Conservation (phyloP, 495 filamentous ascomycete species). For the Hamigera avellanea region DNA sequence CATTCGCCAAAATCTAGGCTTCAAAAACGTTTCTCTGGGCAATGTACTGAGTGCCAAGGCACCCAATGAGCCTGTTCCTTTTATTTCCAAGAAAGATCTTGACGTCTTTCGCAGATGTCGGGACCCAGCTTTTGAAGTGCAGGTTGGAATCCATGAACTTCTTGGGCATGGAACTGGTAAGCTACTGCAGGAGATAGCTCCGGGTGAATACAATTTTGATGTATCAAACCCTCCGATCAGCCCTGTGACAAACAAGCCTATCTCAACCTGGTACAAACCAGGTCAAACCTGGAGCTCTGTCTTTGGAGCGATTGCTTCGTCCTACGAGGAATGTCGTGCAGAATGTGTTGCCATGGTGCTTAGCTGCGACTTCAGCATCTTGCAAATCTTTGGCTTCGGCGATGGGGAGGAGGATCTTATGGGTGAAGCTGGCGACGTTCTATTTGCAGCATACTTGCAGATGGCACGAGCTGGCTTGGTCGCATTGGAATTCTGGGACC, state of each 20-base stretch:
- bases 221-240: conserved; percentile 63
- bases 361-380: conserved; percentile 75
- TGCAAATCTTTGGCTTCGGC: conserved; percentile 86
- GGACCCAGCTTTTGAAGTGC: conserved; percentile 83
- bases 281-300: conserved; percentile 91
- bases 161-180: conserved; percentile 96
- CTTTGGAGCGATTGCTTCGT: conserved; percentile 74
- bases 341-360: conserved; percentile 93
- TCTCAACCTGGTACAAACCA: conserved; percentile 82
- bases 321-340: conserved; percentile 76
- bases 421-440: conserved; percentile 68
- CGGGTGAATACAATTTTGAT: conserved; percentile 82
- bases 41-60: conserved; percentile 87
- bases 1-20: conserved; percentile 84
- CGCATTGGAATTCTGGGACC: conserved; percentile 83
- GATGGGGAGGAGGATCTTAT: conserved; percentile 60
- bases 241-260: conserved; percentile 63
- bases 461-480: conserved; percentile 87
- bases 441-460: conserved; percentile 74
- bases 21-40: conserved; percentile 92
- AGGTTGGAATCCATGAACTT: conserved; percentile 91
- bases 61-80: conserved; percentile 81
- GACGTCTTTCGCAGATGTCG: conserved; percentile 68
- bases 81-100: conserved; percentile 64
- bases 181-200: conserved; percentile 76